Conservation (phyloP, 257 asterid species). For the Lavandula angustifolia region DNA sequence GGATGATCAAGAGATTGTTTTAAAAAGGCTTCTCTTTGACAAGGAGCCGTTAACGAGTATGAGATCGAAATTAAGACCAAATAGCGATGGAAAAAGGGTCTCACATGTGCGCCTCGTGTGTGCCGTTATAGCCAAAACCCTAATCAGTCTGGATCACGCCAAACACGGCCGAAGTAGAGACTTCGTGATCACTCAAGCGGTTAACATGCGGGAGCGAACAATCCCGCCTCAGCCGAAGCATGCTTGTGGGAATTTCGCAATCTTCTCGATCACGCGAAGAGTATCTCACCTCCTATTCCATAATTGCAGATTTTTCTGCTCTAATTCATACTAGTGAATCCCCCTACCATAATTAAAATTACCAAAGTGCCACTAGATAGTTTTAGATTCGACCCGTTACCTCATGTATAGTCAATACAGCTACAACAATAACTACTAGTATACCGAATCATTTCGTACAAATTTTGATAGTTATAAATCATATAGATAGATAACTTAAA, state of each 20-base stretch:
- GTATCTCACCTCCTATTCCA: too few species aligned
- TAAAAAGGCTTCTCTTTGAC: constrained; percentile 27
- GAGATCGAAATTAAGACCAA: neutral
- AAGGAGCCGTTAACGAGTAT: constrained; percentile 20
- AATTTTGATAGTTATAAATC: too few species aligned
- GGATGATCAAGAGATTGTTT: neutral
- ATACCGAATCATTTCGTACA: too few species aligned
- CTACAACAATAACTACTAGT: too few species aligned
- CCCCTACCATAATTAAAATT: too few species aligned
- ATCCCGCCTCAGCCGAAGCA: neutral
- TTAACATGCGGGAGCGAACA: neutral
- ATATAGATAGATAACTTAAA: too few species aligned
- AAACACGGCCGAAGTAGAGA: neutral
- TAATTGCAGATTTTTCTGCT: too few species aligned
- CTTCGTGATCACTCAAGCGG: neutral
- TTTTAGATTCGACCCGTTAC: too few species aligned
- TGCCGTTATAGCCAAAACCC: neutral
- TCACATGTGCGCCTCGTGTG: neutral
- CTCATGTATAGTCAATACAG: too few species aligned
- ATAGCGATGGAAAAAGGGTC: neutral
- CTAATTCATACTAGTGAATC: too few species aligned
- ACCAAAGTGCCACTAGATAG: too few species aligned
- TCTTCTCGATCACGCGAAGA: too few species aligned
- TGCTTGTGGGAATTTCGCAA: neutral
- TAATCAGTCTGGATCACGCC: neutral